Conservation (phyloP, 164 flowering plant species). For the Berberis vulgaris region DNA sequence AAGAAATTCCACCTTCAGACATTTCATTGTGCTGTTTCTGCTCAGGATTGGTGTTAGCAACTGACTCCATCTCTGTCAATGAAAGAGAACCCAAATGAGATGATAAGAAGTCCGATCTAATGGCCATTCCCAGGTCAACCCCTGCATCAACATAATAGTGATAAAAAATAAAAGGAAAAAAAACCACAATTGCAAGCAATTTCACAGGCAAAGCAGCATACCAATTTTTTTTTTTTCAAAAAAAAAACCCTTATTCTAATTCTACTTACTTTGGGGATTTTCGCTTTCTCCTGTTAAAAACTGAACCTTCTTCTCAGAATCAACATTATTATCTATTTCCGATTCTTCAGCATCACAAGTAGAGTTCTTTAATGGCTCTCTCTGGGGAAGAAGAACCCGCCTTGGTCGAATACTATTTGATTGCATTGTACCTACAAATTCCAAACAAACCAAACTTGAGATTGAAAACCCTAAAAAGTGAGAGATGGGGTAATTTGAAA, state of each 20-base stretch:
- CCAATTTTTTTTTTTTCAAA: neutral
- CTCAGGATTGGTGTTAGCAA: constrained; percentile 27
- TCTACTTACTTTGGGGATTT: constrained; percentile 39
- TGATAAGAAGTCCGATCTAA: constrained; percentile 43
- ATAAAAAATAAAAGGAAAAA: neutral
- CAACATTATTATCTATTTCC: neutral
- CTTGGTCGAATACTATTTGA: constrained; percentile 45
- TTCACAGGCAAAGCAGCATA: constrained; percentile 10
- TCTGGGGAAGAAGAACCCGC: constrained; percentile 41
- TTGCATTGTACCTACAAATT: constrained; percentile 40
- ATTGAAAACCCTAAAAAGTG: no score
- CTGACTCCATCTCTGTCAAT: constrained; percentile 73
- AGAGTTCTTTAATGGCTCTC: constrained; percentile 24
- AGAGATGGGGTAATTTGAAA: neutral
- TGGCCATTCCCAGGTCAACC: constrained; percentile 55
- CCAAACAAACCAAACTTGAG: no score
- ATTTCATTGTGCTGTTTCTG: constrained; percentile 21
- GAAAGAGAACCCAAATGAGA: constrained; percentile 74
- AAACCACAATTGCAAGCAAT: constrained; percentile 11
- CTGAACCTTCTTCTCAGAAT: constrained; percentile 32
- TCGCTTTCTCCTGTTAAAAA: constrained; percentile 22
- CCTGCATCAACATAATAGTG: constrained; percentile 35
- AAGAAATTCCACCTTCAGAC: constrained; percentile 25
- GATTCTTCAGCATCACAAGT: constrained; percentile 3
- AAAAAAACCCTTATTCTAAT: neutral